phyloP scores from a whole-genome alignment of 805 yeast genomes.

The Zygoascus biomembranicola region DNA sequence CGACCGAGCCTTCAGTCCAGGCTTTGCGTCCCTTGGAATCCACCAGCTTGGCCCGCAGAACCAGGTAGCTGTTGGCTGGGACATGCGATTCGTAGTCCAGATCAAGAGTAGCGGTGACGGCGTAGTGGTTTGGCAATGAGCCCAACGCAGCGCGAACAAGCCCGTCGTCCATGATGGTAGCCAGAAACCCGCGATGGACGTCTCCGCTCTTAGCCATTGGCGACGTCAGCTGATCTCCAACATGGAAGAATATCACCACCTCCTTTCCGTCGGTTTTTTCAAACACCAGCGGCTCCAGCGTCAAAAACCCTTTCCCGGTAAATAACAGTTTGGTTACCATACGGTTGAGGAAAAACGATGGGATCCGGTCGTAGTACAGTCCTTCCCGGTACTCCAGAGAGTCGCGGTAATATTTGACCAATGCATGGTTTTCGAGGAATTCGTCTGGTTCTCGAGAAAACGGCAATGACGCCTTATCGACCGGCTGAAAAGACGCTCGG shows the following conservation, averaged over 20 bases:
- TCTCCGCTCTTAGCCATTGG: background rate
- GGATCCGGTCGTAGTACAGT: slow-evolving; percentile 22
- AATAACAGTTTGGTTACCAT: slow-evolving; percentile 51
- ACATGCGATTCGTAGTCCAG: slow-evolving; percentile 42
- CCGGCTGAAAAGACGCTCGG: background rate
- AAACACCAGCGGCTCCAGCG: slow-evolving; percentile 69
- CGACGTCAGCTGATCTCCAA: slow-evolving; percentile 47
- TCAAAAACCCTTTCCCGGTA: slow-evolving; percentile 57
- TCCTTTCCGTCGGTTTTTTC: slow-evolving; percentile 41
- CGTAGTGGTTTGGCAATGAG: slow-evolving; percentile 61
- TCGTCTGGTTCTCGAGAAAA: slow-evolving; percentile 4
- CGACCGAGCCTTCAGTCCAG: slow-evolving; percentile 54
- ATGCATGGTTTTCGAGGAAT: slow-evolving; percentile 14
- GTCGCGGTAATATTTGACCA: slow-evolving; percentile 19
- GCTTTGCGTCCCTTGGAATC: slow-evolving; percentile 67
- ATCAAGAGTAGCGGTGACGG: slow-evolving; percentile 73
- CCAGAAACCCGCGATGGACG: slow-evolving; percentile 65
- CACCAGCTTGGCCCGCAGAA: slow-evolving; percentile 53
- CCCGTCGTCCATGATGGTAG: slow-evolving; percentile 77
- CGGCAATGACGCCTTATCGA: background rate
- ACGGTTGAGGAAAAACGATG: slow-evolving; percentile 14
- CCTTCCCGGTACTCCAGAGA: slow-evolving; percentile 19
- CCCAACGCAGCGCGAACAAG: slow-evolving; percentile 65
- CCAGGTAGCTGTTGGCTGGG: slow-evolving; percentile 50
- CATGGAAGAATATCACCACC: slow-evolving; percentile 55